Conservation (phyloP, 305 asterid species). For the Fraxinus angustifolia region DNA sequence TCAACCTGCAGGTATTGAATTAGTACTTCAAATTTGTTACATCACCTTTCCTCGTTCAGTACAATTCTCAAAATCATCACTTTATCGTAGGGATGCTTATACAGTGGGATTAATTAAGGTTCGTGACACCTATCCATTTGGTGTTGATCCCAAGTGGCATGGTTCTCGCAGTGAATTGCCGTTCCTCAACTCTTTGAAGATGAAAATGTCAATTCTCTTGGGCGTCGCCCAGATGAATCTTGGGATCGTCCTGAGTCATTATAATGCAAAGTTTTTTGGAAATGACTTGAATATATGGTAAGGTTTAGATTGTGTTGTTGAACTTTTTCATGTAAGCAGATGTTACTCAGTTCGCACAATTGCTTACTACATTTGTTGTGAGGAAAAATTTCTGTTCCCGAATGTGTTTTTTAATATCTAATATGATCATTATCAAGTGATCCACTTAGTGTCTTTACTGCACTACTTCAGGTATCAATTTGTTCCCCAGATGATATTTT, state of each 20-base stretch:
- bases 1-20: constrained; percentile 43
- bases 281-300: constrained; percentile 48
- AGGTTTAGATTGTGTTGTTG: constrained; percentile 12
- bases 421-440: background rate
- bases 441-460: background rate
- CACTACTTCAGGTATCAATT: constrained; percentile 37
- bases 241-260: constrained; percentile 50
- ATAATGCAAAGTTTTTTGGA: constrained; percentile 41
- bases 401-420: background rate
- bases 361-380: background rate
- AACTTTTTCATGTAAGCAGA: background rate
- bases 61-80: constrained; percentile 11
- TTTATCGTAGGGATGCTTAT: constrained; percentile 35
- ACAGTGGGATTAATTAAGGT: constrained; percentile 39
- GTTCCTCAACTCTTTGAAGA: constrained; percentile 48
- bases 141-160: constrained; percentile 51
- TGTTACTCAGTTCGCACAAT: background rate
- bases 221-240: constrained; percentile 64
- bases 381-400: background rate
- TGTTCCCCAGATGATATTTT: constrained; percentile 50
- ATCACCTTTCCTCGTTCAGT: background rate
- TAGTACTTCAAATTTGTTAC: constrained; percentile 12
- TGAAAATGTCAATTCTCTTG: constrained; percentile 54
- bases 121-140: constrained; percentile 45
- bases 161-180: constrained; percentile 51